Evolutionary conservation across 148 eudicot genomes (phyloP).

Genomic region (Vaccinium macrocarpon): DNA sequence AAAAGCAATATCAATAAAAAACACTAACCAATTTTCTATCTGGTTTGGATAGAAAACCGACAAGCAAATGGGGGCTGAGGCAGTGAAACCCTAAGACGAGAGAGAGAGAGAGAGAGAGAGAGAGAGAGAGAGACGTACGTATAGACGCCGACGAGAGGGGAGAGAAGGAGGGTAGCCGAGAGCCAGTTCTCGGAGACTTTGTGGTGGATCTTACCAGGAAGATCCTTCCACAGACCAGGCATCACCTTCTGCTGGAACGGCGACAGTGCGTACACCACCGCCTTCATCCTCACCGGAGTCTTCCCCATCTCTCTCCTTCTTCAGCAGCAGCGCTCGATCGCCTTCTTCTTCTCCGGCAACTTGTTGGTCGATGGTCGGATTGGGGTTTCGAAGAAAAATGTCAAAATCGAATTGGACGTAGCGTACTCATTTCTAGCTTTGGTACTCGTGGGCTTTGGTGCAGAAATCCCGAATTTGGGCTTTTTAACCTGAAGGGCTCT

Average conservation of each 20-base stretch:
- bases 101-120: neutral
- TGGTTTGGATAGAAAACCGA: too few relatives aligned
- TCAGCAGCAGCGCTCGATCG: neutral
- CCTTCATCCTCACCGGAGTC: conserved; percentile 72
- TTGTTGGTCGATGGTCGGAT: neutral
- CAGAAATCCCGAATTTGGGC: neutral
- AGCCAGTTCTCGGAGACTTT: conserved; percentile 84
- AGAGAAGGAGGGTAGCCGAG: conserved; percentile 58
- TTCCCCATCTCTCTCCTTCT: conserved; percentile 56
- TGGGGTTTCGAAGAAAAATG: neutral
- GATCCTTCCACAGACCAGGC: conserved; percentile 88
- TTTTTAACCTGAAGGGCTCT: neutral
- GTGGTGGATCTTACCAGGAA: conserved; percentile 63
- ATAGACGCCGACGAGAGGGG: conserved; percentile 69
- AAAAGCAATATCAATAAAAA: too few relatives aligned
- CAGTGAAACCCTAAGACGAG: neutral
- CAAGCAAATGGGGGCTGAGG: too few relatives aligned
- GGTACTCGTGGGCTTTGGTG: neutral
- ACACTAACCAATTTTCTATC: too few relatives aligned
- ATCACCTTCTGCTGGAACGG: conserved; percentile 95
- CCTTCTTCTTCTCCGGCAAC: neutral
- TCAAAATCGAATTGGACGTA: neutral
- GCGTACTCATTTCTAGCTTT: neutral
- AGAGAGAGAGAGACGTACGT: conserved; percentile 25
- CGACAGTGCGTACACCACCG: conserved; percentile 78